Base-by-base conservation (phyloP, 2,329 filamentous ascomycete species). In the Venturia effusa region DNA sequence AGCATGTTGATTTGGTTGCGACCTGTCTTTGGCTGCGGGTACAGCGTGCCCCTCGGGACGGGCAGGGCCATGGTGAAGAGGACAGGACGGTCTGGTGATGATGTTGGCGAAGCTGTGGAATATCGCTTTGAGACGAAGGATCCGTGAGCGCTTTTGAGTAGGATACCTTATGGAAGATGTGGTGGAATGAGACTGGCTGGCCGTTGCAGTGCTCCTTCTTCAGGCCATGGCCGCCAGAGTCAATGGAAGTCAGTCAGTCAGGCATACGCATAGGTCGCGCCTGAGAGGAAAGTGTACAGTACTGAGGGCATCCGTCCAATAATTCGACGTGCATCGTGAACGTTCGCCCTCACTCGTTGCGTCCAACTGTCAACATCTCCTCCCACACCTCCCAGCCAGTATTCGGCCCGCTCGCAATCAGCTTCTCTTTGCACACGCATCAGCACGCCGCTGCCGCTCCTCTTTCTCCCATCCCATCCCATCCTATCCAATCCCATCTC, bases 361-460 rank as follows among this genome's bases (percentile, higher is more conserved):
- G 19, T 22, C 43, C 43, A 6, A 22, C 43, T 24, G 19, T 22
- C 43, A 3, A n/a, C 43, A 8, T 37, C 34, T 11, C 34, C 34
- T 39, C 37, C 19, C 48, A 55, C 48, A 34, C 48, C 30, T 8
- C 1, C 30, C 19, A 32, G 51, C 51, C n/a, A n/a, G n/a, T 57
- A 57, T 57, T 57, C 51, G 51, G 51, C 51, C 51, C 51, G 51
- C 30, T 22, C 51, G 51, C 51, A 57, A 57, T 34, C 51, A 57
- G 19, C 27, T 34, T 34, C 51, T 34, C 27, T 57, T 34, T 57
- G 51, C 51, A 57, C 51, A 30, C 51, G 51, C 27, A n/a, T 19
- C 51, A 37, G 1, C 27, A 15, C 51, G 32, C 51, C 34, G 51
- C 51, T 34, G 32, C 51, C 34, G 51, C 51, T 34, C 27, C 51